phyloP scores from a whole-genome alignment of 2,329 filamentous ascomycete species.

The Beauveria asiatica region DNA sequence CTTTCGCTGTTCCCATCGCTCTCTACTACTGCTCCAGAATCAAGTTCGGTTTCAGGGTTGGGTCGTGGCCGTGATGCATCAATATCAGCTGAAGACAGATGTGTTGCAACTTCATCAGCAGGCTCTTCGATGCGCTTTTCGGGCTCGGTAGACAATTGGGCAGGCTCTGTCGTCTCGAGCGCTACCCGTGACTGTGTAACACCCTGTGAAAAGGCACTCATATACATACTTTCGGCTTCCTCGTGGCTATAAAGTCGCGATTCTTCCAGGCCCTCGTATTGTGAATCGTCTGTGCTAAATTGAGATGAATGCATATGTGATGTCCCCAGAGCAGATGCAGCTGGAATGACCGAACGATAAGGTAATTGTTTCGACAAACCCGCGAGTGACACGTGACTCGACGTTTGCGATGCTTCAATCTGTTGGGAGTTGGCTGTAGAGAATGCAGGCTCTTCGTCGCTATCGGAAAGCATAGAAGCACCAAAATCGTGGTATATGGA shows the following conservation, averaged over 20 bases:
- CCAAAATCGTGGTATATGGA: slow-evolving; percentile 34
- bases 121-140: neutral
- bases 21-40: neutral
- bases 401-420: neutral
- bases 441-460: slow-evolving; percentile 22
- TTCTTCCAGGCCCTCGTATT: slow-evolving; percentile 43
- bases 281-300: neutral
- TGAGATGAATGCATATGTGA: neutral
- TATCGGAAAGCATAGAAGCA: slow-evolving; percentile 9
- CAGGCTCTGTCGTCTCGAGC: neutral
- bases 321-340: neutral
- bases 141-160: neutral
- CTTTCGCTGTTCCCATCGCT: neutral
- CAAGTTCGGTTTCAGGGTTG: neutral
- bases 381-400: slow-evolving; percentile 5
- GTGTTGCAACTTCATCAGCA: no score
- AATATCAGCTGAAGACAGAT: no score
- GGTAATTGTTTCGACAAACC: slow-evolving; percentile 8
- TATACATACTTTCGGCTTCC: slow-evolving; percentile 80
- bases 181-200: slow-evolving; percentile 16
- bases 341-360: slow-evolving; percentile 14
- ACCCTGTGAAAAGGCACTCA: slow-evolving; percentile 58
- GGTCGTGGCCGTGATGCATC: neutral
- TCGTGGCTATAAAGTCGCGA: slow-evolving; percentile 71
- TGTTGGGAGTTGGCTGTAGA: neutral